Evolutionary conservation across 495 filamentous ascomycete species (phyloP).

Genomic region (Saxophila tyrrhenica): DNA sequence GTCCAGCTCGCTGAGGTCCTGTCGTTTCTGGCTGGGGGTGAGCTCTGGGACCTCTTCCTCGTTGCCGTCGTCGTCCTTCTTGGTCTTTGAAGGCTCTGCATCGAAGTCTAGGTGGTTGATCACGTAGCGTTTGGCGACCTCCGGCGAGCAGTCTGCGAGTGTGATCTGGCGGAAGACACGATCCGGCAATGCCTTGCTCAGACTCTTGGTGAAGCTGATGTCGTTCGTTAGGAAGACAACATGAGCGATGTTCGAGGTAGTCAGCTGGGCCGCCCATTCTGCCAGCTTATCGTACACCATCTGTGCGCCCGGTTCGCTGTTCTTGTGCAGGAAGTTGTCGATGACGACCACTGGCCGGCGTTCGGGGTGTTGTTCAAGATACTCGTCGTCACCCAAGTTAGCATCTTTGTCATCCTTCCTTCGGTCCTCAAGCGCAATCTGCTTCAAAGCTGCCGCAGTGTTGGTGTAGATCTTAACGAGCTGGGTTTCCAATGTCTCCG

Average conservation of each 20-base stretch:
- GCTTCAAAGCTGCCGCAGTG: conserved; percentile 66
- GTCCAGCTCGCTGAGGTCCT: conserved; percentile 57
- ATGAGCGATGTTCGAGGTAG: conserved; percentile 81
- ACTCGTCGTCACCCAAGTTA: conserved; percentile 71
- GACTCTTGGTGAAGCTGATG: conserved; percentile 73
- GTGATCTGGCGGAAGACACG: conserved; percentile 78
- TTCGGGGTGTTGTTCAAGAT: conserved; percentile 84
- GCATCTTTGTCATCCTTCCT: conserved; percentile 62
- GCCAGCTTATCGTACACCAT: conserved; percentile 83
- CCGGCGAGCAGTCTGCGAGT: conserved; percentile 72
- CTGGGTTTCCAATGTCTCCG: conserved; percentile 85
- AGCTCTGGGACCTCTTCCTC: conserved; percentile 27
- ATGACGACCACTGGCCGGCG: conserved; percentile 75
- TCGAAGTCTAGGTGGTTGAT: conserved; percentile 59
- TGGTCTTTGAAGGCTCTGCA: conserved; percentile 19
- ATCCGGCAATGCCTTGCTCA: conserved; percentile 79
- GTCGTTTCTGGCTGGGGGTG: conserved; percentile 30
- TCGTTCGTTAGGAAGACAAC: conserved; percentile 96
- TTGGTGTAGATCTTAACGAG: conserved; percentile 86
- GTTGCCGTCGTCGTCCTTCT: background rate
- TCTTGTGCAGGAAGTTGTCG: conserved; percentile 85
- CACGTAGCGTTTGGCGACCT: conserved; percentile 83
- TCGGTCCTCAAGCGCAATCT: conserved; percentile 57
- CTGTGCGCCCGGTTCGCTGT: conserved; percentile 43
- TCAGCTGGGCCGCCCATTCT: conserved; percentile 80